phyloP scores from a whole-genome alignment of 208 protist species.

The Leishmania mexicana region DNA sequence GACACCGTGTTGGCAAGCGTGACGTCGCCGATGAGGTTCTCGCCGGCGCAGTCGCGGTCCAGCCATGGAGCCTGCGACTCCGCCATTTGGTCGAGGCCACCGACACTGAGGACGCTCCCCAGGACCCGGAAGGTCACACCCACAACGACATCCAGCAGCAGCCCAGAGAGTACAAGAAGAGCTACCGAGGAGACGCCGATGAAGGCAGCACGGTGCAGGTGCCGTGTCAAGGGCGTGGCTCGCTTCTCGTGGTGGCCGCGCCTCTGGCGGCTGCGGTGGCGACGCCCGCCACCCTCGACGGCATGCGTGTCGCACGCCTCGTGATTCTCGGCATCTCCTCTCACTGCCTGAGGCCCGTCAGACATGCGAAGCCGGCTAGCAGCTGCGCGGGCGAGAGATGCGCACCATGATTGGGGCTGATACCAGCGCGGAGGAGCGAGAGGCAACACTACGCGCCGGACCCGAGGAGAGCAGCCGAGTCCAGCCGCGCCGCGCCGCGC shows the following conservation, averaged over 20 bases:
- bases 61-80: slow-evolving; percentile 10
- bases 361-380: too few species aligned
- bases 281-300: too few species aligned
- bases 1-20: not conserved
- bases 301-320: not conserved
- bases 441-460: not conserved
- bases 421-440: not conserved
- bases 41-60: slow-evolving; percentile 10
- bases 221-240: not conserved
- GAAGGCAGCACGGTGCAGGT: not conserved
- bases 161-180: not conserved
- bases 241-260: not conserved
- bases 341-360: too few species aligned
- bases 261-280: not conserved
- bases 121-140: not conserved
- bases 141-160: not conserved
- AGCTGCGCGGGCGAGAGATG: not conserved
- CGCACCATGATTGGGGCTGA: not conserved
- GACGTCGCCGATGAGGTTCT: not conserved
- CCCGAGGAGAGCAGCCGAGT: not conserved
- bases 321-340: not conserved
- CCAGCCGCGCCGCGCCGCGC: not conserved
- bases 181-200: not conserved
- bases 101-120: not conserved
- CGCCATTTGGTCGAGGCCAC: not conserved